Conservation (phyloP, 768 basidiomycete species). For the Hysterangium stoloniferum region DNA sequence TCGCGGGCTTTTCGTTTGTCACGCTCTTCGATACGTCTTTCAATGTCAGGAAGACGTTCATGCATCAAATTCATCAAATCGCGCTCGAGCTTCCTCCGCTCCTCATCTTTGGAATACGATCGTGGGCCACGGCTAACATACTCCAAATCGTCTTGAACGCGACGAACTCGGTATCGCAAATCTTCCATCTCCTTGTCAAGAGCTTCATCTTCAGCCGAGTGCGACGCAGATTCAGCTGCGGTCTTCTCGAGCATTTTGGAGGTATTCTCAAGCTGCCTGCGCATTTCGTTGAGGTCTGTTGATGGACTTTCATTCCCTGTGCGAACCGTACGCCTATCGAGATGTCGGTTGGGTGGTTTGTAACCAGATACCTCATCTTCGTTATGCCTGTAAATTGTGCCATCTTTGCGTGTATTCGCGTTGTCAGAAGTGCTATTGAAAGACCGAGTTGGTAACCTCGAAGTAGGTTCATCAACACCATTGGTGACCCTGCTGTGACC, state of each 20-base stretch:
- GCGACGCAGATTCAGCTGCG: slow-evolving; percentile 50
- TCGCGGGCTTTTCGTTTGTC: slow-evolving; percentile 74
- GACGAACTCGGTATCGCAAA: slow-evolving; percentile 72
- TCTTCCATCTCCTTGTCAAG: slow-evolving; percentile 89
- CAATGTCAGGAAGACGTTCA: slow-evolving; percentile 85
- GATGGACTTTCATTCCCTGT: slow-evolving; percentile 59
- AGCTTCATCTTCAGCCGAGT: slow-evolving; percentile 77
- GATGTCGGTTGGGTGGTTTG: slow-evolving; percentile 71
- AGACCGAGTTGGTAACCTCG: slow-evolving; percentile 61
- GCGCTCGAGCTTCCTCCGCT: slow-evolving; percentile 77
- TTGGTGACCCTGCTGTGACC: slow-evolving; percentile 56
- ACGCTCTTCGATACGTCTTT: slow-evolving; percentile 70
- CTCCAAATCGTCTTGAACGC: slow-evolving; percentile 88
- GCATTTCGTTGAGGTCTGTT: slow-evolving; percentile 79
- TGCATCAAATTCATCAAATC: slow-evolving; percentile 83
- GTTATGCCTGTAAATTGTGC: slow-evolving; percentile 85
- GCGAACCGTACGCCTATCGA: slow-evolving; percentile 78
- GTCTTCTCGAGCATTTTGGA: slow-evolving; percentile 73
- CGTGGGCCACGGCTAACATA: slow-evolving; percentile 73
- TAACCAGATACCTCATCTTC: slow-evolving; percentile 59
- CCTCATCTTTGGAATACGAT: slow-evolving; percentile 70
- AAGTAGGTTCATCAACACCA: slow-evolving; percentile 43
- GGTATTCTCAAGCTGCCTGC: slow-evolving; percentile 71
- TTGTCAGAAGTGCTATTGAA: slow-evolving; percentile 50
- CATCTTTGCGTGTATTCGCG: slow-evolving; percentile 68